phyloP scores from a whole-genome alignment of 129 eudicot genomes.

The Erigeron canadensis region DNA sequence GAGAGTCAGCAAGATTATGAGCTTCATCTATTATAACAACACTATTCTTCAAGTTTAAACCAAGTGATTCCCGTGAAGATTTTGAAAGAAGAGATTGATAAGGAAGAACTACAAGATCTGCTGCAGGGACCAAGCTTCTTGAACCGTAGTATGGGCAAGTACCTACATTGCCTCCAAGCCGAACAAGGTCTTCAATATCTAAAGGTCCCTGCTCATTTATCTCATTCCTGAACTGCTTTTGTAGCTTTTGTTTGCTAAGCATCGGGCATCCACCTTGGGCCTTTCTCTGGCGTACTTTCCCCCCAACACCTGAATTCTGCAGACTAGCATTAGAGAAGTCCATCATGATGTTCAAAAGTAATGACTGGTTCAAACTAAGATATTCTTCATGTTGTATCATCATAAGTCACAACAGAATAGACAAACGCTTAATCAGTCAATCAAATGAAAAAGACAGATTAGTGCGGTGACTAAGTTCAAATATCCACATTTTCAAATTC shows the following conservation, averaged over 20 bases:
- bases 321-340: slow-evolving; percentile 23
- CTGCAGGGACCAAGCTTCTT: slow-evolving; percentile 77
- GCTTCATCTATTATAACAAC: slow-evolving; percentile 91
- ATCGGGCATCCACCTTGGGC: slow-evolving; percentile 84
- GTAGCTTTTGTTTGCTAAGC: slow-evolving; percentile 70
- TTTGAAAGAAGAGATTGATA: slow-evolving; percentile 96
- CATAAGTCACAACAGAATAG: too few species aligned
- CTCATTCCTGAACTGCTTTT: slow-evolving; percentile 57
- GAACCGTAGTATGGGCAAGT: slow-evolving; percentile 97
- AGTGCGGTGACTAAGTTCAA: too few species aligned
- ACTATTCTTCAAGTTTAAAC: slow-evolving; percentile 74
- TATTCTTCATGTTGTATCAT: too few species aligned
- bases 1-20: slow-evolving; percentile 95
- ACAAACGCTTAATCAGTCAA: too few species aligned
- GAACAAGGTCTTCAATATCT: slow-evolving; percentile 95
- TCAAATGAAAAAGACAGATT: too few species aligned
- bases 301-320: slow-evolving; percentile 61
- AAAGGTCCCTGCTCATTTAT: slow-evolving; percentile 56
- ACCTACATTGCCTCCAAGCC: slow-evolving; percentile 62
- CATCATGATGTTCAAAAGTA: slow-evolving; percentile 9
- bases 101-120: slow-evolving; percentile 95
- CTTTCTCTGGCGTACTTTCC: slow-evolving; percentile 53
- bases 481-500: too few species aligned
- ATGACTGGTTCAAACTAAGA: neutral
- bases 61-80: slow-evolving; percentile 91